Evolutionary conservation across 306 rosid species (phyloP).

Genomic region (Rosa persica): DNA sequence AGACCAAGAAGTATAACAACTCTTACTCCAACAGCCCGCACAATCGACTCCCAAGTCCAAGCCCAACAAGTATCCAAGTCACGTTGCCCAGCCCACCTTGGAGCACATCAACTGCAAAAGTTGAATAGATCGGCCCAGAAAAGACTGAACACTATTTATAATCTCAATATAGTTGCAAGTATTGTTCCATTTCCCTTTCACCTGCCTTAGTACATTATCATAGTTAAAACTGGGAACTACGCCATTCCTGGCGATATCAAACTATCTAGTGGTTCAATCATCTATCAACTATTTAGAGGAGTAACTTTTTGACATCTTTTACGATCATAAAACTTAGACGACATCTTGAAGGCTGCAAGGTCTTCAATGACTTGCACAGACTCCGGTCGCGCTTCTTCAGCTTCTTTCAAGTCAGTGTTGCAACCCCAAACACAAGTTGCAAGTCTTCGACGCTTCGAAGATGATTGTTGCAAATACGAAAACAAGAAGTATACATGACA

Average conservation of each 20-base stretch:
- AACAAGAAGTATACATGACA: not conserved
- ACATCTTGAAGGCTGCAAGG: constrained; percentile 54
- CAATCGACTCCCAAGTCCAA: too few species aligned
- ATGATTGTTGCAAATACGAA: constrained; percentile 51
- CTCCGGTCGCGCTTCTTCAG: constrained; percentile 39
- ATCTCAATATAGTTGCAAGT: too few species aligned
- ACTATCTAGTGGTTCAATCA: not conserved
- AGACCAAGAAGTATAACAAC: too few species aligned
- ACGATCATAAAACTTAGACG: constrained; percentile 60
- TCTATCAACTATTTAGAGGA: constrained; percentile 9
- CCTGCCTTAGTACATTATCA: too few species aligned
- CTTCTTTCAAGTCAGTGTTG: constrained; percentile 58
- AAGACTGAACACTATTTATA: too few species aligned
- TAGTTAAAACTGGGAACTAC: not conserved
- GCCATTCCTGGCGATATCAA: not conserved
- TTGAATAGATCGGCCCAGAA: too few species aligned
- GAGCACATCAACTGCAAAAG: too few species aligned
- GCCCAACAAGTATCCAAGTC: too few species aligned
- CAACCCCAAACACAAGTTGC: constrained; percentile 86
- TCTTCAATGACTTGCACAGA: constrained; percentile 41
- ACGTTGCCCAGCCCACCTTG: too few species aligned
- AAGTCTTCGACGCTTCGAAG: constrained; percentile 72
- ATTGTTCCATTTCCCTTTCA: too few species aligned
- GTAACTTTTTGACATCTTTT: constrained; percentile 10
- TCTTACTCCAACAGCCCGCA: too few species aligned